phyloP scores from a whole-genome alignment of 768 basidiomycete genomes.

The Candolleomyces aberdarensis region DNA sequence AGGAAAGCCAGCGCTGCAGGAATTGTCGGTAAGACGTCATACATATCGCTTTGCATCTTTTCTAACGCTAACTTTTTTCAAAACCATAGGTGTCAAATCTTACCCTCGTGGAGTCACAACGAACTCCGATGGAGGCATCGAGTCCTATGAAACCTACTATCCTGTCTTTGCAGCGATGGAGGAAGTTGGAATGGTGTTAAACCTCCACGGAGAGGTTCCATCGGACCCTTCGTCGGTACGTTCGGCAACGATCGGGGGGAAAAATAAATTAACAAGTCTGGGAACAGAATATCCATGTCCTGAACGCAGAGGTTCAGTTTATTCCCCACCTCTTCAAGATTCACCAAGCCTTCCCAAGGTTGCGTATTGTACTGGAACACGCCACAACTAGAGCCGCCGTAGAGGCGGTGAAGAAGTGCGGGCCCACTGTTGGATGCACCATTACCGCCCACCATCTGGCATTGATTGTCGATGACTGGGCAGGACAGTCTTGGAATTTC shows the following conservation, averaged over 20 bases:
- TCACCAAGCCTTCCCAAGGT: slow-evolving; percentile 77
- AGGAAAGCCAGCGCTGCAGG: slow-evolving; percentile 84
- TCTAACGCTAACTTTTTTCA: neutral
- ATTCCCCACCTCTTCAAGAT: slow-evolving; percentile 83
- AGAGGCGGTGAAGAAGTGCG: slow-evolving; percentile 77
- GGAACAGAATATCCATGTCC: slow-evolving; percentile 77
- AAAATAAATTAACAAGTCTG: slow-evolving; percentile 1
- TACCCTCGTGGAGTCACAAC: slow-evolving; percentile 98
- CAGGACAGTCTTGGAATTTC: slow-evolving; percentile 91
- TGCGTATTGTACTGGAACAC: slow-evolving; percentile 96
- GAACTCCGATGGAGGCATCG: slow-evolving; percentile 93
- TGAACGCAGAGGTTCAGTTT: slow-evolving; percentile 91
- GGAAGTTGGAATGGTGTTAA: slow-evolving; percentile 89
- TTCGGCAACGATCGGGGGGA: slow-evolving; percentile 8
- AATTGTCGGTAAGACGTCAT: slow-evolving; percentile 49
- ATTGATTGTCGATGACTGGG: slow-evolving; percentile 95
- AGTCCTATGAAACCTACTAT: slow-evolving; percentile 92
- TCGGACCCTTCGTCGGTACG: slow-evolving; percentile 67
- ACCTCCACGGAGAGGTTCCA: slow-evolving; percentile 95
- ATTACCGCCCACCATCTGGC: slow-evolving; percentile 97
- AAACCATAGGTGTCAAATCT: slow-evolving; percentile 78
- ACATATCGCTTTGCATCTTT: neutral
- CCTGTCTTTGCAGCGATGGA: slow-evolving; percentile 94
- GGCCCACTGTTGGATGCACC: slow-evolving; percentile 85
- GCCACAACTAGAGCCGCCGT: slow-evolving; percentile 92